Evolutionary conservation across 31 red algal species (phyloP).

Genomic region (Porphyra umbilicalis): DNA sequence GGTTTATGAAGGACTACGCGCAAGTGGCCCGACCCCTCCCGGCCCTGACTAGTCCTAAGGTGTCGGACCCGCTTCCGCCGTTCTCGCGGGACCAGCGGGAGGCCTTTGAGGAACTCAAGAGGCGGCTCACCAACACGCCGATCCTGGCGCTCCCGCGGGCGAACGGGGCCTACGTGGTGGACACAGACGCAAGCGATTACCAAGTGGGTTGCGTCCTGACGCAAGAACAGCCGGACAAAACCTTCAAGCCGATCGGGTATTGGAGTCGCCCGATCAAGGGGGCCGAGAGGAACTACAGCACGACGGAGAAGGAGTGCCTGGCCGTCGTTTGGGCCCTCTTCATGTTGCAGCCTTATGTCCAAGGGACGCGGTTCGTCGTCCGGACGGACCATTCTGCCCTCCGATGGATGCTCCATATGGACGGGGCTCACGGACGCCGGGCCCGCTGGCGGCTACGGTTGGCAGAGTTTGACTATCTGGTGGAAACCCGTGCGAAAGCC

Average conservation of each 20-base stretch:
- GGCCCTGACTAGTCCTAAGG: background rate
- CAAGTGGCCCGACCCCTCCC: background rate
- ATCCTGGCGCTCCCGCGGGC: slow-evolving; percentile 6
- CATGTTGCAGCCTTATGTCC: slow-evolving; percentile 13
- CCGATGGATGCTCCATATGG: slow-evolving; percentile 8
- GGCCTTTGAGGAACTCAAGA: slow-evolving; percentile 21
- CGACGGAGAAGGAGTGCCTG: slow-evolving; percentile 16
- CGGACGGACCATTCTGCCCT: slow-evolving; percentile 16
- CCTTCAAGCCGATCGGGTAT: slow-evolving; percentile 7
- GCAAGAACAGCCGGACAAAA: slow-evolving; percentile 5
- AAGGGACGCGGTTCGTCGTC: slow-evolving; percentile 13
- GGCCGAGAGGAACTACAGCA: slow-evolving; percentile 18
- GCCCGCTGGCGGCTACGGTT: background rate
- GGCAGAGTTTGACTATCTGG: background rate
- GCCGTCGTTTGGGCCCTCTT: background rate
- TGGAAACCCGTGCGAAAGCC: background rate
- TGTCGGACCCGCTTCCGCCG: background rate
- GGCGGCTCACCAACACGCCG: slow-evolving; percentile 6
- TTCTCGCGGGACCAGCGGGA: background rate
- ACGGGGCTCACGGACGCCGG: background rate
- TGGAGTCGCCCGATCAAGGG: slow-evolving; percentile 1
- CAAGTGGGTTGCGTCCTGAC: slow-evolving; percentile 3
- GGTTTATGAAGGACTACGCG: slow-evolving; percentile 16
- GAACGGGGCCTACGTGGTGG: slow-evolving; percentile 5
- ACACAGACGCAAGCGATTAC: slow-evolving; percentile 17